A percentile compares a stretch with the other conserved stretches of the same genome.
phyloP scores from a whole-genome alignment of 2,329 filamentous ascomycete species.

The Fusarium nodosum region DNA sequence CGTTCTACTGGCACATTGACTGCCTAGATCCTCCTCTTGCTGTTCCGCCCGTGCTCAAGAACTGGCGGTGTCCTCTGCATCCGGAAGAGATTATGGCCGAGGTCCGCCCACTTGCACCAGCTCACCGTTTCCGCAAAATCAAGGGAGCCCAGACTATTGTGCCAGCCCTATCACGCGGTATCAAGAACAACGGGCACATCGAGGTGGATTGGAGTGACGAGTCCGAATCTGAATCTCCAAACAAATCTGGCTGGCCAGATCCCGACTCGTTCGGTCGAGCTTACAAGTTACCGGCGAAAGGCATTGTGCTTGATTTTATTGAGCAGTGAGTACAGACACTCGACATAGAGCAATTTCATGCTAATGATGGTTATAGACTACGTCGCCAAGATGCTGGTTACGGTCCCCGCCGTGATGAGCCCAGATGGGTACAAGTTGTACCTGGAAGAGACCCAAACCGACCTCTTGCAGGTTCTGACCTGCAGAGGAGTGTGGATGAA shows the following conservation, averaged over 20 bases:
- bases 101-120: slow-evolving; percentile 70
- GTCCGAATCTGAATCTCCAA: slow-evolving; percentile 69
- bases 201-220: slow-evolving; percentile 74
- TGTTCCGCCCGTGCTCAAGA: slow-evolving; percentile 79
- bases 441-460: slow-evolving; percentile 38
- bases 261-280: slow-evolving; percentile 72
- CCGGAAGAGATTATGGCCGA: slow-evolving; percentile 78
- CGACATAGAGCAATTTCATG: neutral
- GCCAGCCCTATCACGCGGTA: slow-evolving; percentile 71
- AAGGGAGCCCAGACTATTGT: slow-evolving; percentile 67
- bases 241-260: slow-evolving; percentile 69
- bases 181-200: slow-evolving; percentile 78
- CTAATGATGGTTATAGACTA: slow-evolving; percentile 50
- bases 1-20: slow-evolving; percentile 89
- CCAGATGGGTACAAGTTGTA: slow-evolving; percentile 51
- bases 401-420: slow-evolving; percentile 51
- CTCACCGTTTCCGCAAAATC: slow-evolving; percentile 72
- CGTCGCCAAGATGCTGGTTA: slow-evolving; percentile 58
- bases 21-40: slow-evolving; percentile 89
- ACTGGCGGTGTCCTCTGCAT: slow-evolving; percentile 92
- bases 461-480: slow-evolving; percentile 54
- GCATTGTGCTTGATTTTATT: slow-evolving; percentile 80
- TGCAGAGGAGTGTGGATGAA: slow-evolving; percentile 67
- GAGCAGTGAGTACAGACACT: slow-evolving; percentile 63
- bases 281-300: slow-evolving; percentile 73